Evolutionary conservation across 768 basidiomycete species (phyloP).

Genomic region (Xerocomus brunneocitrinus): DNA sequence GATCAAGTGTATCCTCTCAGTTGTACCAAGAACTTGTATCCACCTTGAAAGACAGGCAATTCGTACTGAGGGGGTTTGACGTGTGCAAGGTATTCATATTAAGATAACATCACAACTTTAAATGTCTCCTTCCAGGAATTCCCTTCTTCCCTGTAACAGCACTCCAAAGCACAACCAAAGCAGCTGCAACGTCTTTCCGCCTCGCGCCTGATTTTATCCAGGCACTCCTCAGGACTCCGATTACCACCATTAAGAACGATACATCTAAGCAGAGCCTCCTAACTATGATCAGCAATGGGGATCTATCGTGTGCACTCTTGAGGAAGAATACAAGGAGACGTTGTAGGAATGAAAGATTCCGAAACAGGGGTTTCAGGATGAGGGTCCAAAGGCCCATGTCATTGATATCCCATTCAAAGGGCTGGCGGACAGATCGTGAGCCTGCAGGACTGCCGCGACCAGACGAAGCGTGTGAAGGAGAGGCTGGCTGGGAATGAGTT

Average conservation of each 20-base stretch:
- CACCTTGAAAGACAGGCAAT: background rate
- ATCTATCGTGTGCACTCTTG: conserved; percentile 47
- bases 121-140: conserved; percentile 40
- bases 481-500: conserved; percentile 29
- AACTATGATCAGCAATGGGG: conserved; percentile 63
- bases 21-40: background rate
- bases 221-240: conserved; percentile 50
- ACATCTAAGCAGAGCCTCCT: conserved; percentile 74
- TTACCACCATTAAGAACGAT: conserved; percentile 63
- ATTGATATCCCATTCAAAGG: conserved; percentile 61
- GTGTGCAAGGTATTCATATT: conserved; percentile 10
- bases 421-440: conserved; percentile 21
- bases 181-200: conserved; percentile 61
- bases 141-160: conserved; percentile 61
- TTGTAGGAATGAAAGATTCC: conserved; percentile 44
- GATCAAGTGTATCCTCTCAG: conserved; percentile 2
- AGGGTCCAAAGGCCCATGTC: conserved; percentile 83
- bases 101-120: conserved; percentile 7
- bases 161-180: conserved; percentile 63
- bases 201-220: conserved; percentile 72
- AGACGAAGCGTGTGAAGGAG: conserved; percentile 38
- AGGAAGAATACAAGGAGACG: conserved; percentile 56
- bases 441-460: conserved; percentile 43
- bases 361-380: conserved; percentile 60
- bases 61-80: background rate